These are phyloP conservation scores for Microsporum canis DNA, from an alignment of 2,329 filamentous ascomycete species.

Conservation along the genomic window DNA sequence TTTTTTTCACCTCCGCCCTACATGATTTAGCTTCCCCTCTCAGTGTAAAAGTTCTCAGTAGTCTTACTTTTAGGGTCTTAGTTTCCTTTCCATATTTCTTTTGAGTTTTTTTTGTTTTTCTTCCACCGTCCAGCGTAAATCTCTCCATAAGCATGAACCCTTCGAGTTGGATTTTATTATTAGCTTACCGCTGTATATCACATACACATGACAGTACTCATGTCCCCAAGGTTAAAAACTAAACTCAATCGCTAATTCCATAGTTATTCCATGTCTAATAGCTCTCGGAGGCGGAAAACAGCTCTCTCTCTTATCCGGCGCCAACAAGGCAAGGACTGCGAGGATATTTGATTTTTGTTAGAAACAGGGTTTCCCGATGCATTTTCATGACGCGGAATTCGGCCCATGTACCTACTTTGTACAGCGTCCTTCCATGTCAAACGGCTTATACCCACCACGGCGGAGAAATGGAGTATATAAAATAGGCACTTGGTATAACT, in stretches of 20 bases:
- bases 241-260: not conserved
- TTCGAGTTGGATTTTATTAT: too few species aligned
- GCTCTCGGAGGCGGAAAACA: not conserved
- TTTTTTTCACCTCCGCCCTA: not conserved
- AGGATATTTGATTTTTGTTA: not conserved
- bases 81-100: not conserved
- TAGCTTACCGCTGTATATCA: too few species aligned
- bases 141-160: too few species aligned
- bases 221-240: not conserved
- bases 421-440: not conserved
- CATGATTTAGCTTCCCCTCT: not conserved
- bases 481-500: not conserved
- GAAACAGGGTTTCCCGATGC: not conserved
- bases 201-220: not conserved
- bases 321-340: not conserved
- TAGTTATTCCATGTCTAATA: not conserved
- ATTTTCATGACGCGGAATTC: not conserved
- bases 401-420: not conserved
- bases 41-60: not conserved
- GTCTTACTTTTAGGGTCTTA: not conserved
- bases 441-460: not conserved
- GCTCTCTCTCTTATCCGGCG: not conserved
- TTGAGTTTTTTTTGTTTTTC: not conserved
- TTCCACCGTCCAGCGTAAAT: too few species aligned
- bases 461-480: not conserved